These are phyloP conservation scores for Rubia occidens DNA, from an alignment of 305 asterid species.

Conservation along the genomic window DNA sequence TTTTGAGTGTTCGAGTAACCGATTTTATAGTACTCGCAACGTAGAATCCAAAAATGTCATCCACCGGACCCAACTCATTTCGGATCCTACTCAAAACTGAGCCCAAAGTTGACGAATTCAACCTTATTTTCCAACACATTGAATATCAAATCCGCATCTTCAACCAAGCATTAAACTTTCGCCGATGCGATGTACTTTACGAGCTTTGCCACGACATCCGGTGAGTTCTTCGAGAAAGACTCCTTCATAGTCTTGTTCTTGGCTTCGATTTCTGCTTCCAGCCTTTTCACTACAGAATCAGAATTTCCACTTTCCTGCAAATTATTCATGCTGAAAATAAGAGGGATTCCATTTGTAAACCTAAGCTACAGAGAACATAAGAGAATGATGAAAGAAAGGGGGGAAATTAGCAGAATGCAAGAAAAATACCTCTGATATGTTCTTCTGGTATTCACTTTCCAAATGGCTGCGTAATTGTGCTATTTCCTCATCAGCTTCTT, in stretches of 20 bases:
- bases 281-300: conserved; percentile 48
- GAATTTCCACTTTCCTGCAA: conserved; percentile 53
- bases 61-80: too few relatives aligned
- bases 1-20: too few relatives aligned
- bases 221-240: conserved; percentile 37
- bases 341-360: too few relatives aligned
- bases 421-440: conserved; percentile 44
- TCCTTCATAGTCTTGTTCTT: conserved; percentile 43
- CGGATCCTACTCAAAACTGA: too few relatives aligned
- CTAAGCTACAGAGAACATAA: not conserved
- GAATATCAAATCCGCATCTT: too few relatives aligned
- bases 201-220: conserved; percentile 52
- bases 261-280: conserved; percentile 48
- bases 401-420: not conserved
- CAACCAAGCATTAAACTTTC: conserved; percentile 22
- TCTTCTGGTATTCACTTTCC: conserved; percentile 65
- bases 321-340: too few relatives aligned
- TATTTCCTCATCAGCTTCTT: conserved; percentile 69
- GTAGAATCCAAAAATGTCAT: too few relatives aligned
- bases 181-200: conserved; percentile 32
- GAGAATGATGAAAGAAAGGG: too few relatives aligned
- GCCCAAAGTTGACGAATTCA: too few relatives aligned
- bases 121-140: too few relatives aligned
- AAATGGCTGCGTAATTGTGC: conserved; percentile 42
- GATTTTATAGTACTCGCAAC: too few relatives aligned